Base-by-base conservation (phyloP, 208 protist genomes). In the Acanthamoeba divionensis region DNA sequence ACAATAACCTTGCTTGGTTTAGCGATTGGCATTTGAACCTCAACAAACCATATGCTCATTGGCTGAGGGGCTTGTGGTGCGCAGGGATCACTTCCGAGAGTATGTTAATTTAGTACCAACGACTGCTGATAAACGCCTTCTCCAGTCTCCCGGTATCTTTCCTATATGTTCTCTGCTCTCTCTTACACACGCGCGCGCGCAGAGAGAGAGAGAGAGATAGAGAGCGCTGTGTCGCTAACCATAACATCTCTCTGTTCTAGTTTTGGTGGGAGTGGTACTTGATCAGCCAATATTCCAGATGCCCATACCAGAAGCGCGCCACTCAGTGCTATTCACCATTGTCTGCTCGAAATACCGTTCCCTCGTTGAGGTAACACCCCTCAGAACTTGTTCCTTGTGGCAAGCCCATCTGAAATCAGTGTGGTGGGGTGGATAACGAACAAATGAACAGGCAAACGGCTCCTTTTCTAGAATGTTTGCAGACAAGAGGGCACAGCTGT, bases 291-390 rank as follows among this genome's bases (percentile, higher is more conserved):
- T 80, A 33, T n/a, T 41, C 5, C 79, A 87, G 79, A 44, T 38
- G 41, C 73, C 73, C 36, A 29, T 83, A 15, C 44, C 44, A 21
- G 73, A 83, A 33, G 47, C 73, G 29, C 54, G 62, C 48, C 79
- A 45, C 4, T 69, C 55, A 29, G 79, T 87, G 15, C 57, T 87
- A 45, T 87, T 87, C 29, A 67, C 55, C n/a, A 87, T 87, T 31
- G 79, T 87, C 10, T 87, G 79, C 55, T 87, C 79, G n/a, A 87
- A 87, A n/a, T 87, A 87, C 33, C 50, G 79, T 0, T 69, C 55
- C n/a, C 57, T 87, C 57, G 79, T 36, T 36, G 79, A 87, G 79
- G n/a, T n/a, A n/a, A n/a, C n/a, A n/a, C n/a, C n/a, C n/a, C n/a
- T n/a, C n/a, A n/a, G n/a, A n/a, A n/a, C n/a, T n/a, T n/a, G n/a